A percentile compares a stretch with the other conserved stretches of the same genome.
Evolutionary conservation across 805 yeast species (phyloP).

Genomic region (Kluyveromyces lactis): DNA sequence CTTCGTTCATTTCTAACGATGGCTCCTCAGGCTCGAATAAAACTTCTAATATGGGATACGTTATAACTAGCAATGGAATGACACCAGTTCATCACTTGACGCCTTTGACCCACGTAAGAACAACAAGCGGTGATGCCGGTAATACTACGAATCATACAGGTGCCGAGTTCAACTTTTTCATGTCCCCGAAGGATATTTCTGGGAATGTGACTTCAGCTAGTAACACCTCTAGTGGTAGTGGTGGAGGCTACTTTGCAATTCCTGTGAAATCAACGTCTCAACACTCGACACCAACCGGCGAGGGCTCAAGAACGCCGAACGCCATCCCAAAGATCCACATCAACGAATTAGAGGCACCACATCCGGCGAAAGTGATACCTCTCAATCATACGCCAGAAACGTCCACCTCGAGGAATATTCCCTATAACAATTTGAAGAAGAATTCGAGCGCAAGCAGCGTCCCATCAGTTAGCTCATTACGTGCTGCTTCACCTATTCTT

Average conservation of each 20-base stretch:
- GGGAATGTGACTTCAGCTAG: constrained; percentile 19
- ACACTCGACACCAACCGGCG: constrained; percentile 14
- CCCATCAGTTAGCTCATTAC: constrained; percentile 5
- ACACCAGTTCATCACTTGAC: constrained; percentile 6
- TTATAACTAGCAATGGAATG: constrained; percentile 20
- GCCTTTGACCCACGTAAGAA: constrained; percentile 1
- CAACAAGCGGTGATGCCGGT: no score
- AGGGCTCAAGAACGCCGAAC: constrained; percentile 3
- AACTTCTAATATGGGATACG: constrained; percentile 4
- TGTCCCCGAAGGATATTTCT: constrained; percentile 5
- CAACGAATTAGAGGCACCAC: constrained; percentile 14
- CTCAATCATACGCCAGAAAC: constrained; percentile 4
- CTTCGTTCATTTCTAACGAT: constrained; percentile 1
- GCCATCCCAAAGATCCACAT: constrained; percentile 15
- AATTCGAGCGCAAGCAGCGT: constrained; percentile 10
- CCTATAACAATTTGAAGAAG: constrained; percentile 10
- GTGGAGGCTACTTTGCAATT: constrained; percentile 30
- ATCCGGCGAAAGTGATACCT: background rate
- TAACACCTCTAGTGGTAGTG: constrained; percentile 19
- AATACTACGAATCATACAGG: no score
- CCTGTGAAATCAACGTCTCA: constrained; percentile 22
- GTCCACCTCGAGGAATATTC: constrained; percentile 4
- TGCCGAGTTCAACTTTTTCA: constrained; percentile 5
- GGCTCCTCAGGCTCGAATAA: background rate
- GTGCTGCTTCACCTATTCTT: constrained; percentile 4